Evolutionary conservation across 1,139 yeast species (phyloP).

Genomic region (Meyerozyma guilliermondii): DNA sequence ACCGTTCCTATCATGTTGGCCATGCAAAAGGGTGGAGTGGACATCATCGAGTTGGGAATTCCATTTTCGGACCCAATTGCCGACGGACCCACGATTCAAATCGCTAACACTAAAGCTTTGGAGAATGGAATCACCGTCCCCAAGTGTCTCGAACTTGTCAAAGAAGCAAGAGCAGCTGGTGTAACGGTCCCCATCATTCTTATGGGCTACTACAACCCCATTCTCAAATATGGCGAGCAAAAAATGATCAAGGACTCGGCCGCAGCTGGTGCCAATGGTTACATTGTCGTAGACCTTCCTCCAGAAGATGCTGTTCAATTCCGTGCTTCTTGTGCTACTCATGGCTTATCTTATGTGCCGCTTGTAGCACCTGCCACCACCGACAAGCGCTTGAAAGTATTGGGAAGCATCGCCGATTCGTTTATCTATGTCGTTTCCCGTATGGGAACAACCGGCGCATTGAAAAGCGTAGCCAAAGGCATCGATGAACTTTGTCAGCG

Average conservation of each 20-base stretch:
- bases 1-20: conserved; percentile 83
- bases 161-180: conserved; percentile 73
- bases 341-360: conserved; percentile 82
- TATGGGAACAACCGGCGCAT: conserved; percentile 97
- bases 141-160: conserved; percentile 64
- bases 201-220: conserved; percentile 98
- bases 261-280: conserved; percentile 91
- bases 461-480: conserved; percentile 56
- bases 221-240: conserved; percentile 84
- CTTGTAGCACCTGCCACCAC: conserved; percentile 96
- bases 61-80: conserved; percentile 99
- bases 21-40: conserved; percentile 93
- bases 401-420: conserved; percentile 86
- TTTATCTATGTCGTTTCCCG: conserved; percentile 93
- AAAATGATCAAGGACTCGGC: conserved; percentile 71
- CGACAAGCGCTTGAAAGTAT: conserved; percentile 72
- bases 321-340: conserved; percentile 62
- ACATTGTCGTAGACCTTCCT: conserved; percentile 90
- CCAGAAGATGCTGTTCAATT: conserved; percentile 95
- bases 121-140: conserved; percentile 74
- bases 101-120: conserved; percentile 73
- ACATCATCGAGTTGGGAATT: conserved; percentile 87
- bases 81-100: conserved; percentile 96
- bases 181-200: conserved; percentile 82
- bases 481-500: conserved; percentile 66